Evolutionary conservation across 139 green algal species (phyloP).

Genomic region (Volvox reticuliferus): DNA sequence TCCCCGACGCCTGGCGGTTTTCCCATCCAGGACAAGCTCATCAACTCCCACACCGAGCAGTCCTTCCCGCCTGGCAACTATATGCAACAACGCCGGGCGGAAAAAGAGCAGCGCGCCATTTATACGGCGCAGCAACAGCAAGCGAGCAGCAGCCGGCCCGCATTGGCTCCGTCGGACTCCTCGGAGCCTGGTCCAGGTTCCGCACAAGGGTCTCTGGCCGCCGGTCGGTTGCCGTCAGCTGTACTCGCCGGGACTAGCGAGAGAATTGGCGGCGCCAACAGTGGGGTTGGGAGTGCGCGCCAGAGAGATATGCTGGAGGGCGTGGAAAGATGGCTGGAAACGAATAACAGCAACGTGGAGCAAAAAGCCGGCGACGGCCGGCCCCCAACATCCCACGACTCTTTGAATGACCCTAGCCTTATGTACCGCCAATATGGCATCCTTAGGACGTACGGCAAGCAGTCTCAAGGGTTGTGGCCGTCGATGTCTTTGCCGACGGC

Average conservation of each 20-base stretch:
- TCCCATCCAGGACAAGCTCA: neutral
- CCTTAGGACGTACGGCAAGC: slow-evolving; percentile 3
- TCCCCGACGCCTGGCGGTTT: neutral
- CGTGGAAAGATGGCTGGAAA: slow-evolving; percentile 12
- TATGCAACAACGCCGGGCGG: slow-evolving; percentile 1
- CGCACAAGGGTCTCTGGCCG: neutral
- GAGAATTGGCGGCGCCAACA: too few species aligned
- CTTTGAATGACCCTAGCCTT: neutral
- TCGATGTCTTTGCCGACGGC: neutral
- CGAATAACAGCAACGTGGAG: neutral
- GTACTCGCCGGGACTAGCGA: neutral
- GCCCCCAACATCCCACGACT: neutral
- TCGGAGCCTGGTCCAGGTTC: neutral
- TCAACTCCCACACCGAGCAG: neutral
- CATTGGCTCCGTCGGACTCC: neutral
- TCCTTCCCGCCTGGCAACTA: neutral
- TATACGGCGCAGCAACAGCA: neutral
- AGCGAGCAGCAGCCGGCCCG: neutral
- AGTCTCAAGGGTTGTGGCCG: neutral
- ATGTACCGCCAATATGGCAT: slow-evolving; percentile 10
- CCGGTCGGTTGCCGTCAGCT: neutral
- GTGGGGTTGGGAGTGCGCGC: neutral
- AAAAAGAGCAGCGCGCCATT: slow-evolving; percentile 6
- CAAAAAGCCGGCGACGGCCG: neutral
- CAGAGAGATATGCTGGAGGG: neutral